A percentile compares a stretch with the other conserved stretches of the same genome.
Conservation (phyloP, 2,329 filamentous ascomycete species). For the Clonostachys rosea region DNA sequence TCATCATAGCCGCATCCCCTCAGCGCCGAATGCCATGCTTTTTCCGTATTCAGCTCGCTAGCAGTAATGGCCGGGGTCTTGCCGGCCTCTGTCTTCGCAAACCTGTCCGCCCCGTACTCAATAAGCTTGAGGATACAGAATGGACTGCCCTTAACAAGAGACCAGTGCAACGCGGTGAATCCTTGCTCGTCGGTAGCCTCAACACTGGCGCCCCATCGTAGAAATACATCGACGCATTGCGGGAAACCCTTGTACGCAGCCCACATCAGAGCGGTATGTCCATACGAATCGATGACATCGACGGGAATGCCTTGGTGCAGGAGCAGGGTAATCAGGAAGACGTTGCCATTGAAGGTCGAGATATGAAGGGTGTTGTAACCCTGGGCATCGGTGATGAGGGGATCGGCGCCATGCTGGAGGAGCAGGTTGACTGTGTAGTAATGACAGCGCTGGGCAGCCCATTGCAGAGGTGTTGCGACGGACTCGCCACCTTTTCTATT, state of each 20-base stretch:
- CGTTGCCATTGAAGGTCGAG: constrained; percentile 94
- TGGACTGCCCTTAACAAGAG: constrained; percentile 85
- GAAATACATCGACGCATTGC: constrained; percentile 83
- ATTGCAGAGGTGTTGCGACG: constrained; percentile 88
- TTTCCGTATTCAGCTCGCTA: constrained; percentile 80
- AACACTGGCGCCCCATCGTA: constrained; percentile 93
- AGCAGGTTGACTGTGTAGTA: constrained; percentile 95
- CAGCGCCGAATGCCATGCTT: constrained; percentile 78
- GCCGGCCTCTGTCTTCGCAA: constrained; percentile 81
- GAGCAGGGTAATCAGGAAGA: constrained; percentile 81
- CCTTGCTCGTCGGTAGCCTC: constrained; percentile 87
- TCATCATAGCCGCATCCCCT: constrained; percentile 79
- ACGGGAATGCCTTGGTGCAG: constrained; percentile 95
- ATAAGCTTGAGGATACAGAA: constrained; percentile 89
- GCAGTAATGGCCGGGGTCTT: constrained; percentile 88
- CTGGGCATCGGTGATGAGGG: constrained; percentile 86
- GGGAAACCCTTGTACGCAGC: constrained; percentile 96
- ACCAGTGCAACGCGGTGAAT: constrained; percentile 95
- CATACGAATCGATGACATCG: constrained; percentile 82
- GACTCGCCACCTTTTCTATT: constrained; percentile 96
- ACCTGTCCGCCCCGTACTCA: constrained; percentile 92
- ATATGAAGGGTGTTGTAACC: constrained; percentile 98
- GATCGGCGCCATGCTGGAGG: constrained; percentile 86
- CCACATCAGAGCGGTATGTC: constrained; percentile 97
- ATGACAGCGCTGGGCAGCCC: constrained; percentile 94